These are phyloP conservation scores for Alternaria incomplexa DNA, from an alignment of 2,329 filamentous ascomycete genomes.

Conservation along the genomic window DNA sequence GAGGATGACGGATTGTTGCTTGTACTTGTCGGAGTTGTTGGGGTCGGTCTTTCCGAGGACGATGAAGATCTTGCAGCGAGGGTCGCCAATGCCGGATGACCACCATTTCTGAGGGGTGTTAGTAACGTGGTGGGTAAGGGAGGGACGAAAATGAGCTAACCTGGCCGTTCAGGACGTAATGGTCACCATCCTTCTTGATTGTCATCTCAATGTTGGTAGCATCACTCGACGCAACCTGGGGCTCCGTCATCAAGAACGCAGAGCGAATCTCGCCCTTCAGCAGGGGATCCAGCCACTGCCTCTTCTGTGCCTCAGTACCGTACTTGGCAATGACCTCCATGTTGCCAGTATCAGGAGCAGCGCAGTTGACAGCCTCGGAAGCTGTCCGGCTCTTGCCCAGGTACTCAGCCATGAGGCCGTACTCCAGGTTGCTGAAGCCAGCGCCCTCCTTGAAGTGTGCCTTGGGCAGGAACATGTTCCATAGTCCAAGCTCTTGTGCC, in stretches of 20 bases:
- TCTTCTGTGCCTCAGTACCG: constrained; percentile 83
- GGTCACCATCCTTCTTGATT: constrained; percentile 81
- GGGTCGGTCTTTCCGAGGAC: constrained; percentile 94
- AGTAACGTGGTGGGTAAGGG: neutral
- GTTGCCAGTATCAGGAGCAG: constrained; percentile 91
- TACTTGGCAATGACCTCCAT: constrained; percentile 96
- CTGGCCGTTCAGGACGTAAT: constrained; percentile 89
- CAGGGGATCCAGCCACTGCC: constrained; percentile 79
- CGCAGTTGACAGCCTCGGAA: constrained; percentile 77
- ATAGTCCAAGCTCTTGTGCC: constrained; percentile 82
- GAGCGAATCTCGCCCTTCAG: constrained; percentile 85
- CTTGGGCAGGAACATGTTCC: constrained; percentile 98
- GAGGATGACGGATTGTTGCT: constrained; percentile 90
- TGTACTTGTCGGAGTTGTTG: constrained; percentile 76
- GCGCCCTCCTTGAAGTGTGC: constrained; percentile 95
- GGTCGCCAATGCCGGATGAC: constrained; percentile 94
- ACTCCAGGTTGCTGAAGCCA: constrained; percentile 94
- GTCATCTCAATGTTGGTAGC: constrained; percentile 89
- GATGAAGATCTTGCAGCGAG: constrained; percentile 89
- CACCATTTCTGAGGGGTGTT: constrained; percentile 94
- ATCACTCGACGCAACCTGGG: constrained; percentile 85
- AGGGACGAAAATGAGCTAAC: constrained; percentile 52
- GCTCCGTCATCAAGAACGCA: constrained; percentile 94
- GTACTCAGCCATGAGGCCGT: constrained; percentile 96
- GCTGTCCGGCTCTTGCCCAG: constrained; percentile 84